phyloP scores from a whole-genome alignment of 257 asterid species.

The Voacanga thouarsii region DNA sequence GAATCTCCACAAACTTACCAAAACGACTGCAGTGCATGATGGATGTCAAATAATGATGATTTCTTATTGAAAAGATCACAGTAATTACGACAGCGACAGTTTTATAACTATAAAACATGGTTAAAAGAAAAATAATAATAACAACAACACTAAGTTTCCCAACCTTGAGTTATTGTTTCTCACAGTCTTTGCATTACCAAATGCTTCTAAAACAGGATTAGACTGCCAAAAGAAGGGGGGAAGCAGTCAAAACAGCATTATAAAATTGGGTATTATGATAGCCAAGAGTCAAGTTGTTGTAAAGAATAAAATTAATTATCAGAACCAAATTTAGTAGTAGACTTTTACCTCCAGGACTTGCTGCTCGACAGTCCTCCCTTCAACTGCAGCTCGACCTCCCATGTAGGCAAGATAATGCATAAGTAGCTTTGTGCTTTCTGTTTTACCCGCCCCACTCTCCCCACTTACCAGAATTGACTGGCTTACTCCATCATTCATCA shows the following conservation, averaged over 20 bases:
- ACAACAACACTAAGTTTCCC: neutral
- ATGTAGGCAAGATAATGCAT: conserved; percentile 98
- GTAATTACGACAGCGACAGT: neutral
- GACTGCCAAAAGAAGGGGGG: conserved; percentile 54
- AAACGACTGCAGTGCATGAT: conserved; percentile 69
- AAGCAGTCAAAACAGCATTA: neutral
- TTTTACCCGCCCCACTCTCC: conserved; percentile 99
- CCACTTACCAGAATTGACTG: conserved; percentile 99
- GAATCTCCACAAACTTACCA: conserved; percentile 98
- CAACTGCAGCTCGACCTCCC: conserved; percentile 91
- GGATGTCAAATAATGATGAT: conserved; percentile 3
- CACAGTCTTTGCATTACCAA: conserved; percentile 98
- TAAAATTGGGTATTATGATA: neutral
- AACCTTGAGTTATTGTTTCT: conserved; percentile 98
- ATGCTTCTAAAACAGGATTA: conserved; percentile 98
- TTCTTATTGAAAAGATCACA: neutral
- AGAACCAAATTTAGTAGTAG: conserved; percentile 6
- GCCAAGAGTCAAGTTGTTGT: neutral
- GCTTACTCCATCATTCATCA: conserved; percentile 89
- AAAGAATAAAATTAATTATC: neutral
- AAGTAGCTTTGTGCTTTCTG: conserved; percentile 94
- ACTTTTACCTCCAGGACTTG: conserved; percentile 89
- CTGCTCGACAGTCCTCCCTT: conserved; percentile 94
- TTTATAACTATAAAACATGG: neutral
- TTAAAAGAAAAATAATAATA: too few relatives aligned